These are phyloP conservation scores for Circinella minor DNA, from an alignment of 371 early-diverging fungal genomes.

Conservation along the genomic window DNA sequence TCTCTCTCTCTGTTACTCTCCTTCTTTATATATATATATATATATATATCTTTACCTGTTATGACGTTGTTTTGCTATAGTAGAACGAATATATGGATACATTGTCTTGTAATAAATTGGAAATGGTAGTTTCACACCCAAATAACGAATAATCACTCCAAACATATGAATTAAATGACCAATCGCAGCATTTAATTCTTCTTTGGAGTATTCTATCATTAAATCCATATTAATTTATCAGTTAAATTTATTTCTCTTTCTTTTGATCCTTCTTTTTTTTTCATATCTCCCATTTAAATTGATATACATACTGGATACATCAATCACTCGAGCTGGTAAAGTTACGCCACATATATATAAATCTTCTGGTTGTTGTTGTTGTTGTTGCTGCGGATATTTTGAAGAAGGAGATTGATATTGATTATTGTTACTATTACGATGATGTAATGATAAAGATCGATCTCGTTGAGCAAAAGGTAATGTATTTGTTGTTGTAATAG, in stretches of 20 bases:
- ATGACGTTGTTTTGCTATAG: slow-evolving; percentile 23
- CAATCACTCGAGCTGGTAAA: slow-evolving; percentile 43
- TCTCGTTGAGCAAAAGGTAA: slow-evolving; percentile 1
- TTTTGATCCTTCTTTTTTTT: no score
- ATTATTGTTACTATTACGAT: neutral
- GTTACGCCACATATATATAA: slow-evolving; percentile 61
- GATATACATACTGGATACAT: slow-evolving; percentile 43
- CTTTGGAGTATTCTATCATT: slow-evolving; percentile 49
- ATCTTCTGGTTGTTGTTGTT: slow-evolving; percentile 36
- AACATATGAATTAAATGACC: slow-evolving; percentile 81
- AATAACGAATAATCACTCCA: slow-evolving; percentile 77
- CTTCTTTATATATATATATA: neutral
- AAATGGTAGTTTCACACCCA: slow-evolving; percentile 80
- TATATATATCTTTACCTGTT: slow-evolving; percentile 14
- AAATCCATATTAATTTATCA: neutral
- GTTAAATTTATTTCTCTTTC: no score
- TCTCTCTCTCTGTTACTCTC: neutral
- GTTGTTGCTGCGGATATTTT: neutral
- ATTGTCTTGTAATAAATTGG: slow-evolving; percentile 58
- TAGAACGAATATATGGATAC: slow-evolving; percentile 50
- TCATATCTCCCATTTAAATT: neutral
- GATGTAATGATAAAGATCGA: neutral
- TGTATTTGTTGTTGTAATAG: neutral
- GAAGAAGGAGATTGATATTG: slow-evolving; percentile 3
- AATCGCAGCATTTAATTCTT: slow-evolving; percentile 84